A percentile compares a stretch with the other conserved stretches of the same genome.
These are phyloP conservation scores for Hyphodiscus hymeniophilus DNA, from an alignment of 495 filamentous ascomycete genomes.

Conservation along the genomic window DNA sequence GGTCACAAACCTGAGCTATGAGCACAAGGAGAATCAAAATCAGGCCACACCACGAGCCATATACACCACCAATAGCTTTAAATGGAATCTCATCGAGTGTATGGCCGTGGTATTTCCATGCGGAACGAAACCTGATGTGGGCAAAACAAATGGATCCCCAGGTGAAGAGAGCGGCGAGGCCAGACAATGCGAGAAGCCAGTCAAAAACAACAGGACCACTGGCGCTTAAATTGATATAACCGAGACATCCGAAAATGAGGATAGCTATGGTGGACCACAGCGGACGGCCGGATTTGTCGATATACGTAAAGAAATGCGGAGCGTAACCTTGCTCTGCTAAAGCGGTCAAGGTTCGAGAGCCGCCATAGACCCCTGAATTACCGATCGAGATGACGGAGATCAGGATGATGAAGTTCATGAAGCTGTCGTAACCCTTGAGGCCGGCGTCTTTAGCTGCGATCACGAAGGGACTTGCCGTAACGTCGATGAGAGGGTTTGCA, in stretches of 20 bases:
- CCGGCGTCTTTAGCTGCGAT: conserved; percentile 57
- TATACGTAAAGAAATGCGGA: conserved; percentile 46
- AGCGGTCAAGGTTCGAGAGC: conserved; percentile 57
- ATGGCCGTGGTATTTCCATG: conserved; percentile 44
- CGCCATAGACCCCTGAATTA: conserved; percentile 55
- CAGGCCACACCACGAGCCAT: conserved; percentile 54
- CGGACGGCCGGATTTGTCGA: conserved; percentile 51
- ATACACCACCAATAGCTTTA: conserved; percentile 43
- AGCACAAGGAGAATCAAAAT: conserved; percentile 50
- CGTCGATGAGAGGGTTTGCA: conserved; percentile 30
- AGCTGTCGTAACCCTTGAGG: conserved; percentile 54
- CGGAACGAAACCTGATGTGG: conserved; percentile 67
- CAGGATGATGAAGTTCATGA: conserved; percentile 65
- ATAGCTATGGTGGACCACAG: conserved; percentile 42
- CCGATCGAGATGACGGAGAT: conserved; percentile 50
- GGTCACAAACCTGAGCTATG: conserved; percentile 48
- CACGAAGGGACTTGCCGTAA: conserved; percentile 45
- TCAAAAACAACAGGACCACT: conserved; percentile 42
- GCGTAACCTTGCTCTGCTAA: conserved; percentile 51
- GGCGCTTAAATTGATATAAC: conserved; percentile 40
- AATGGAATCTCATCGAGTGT: conserved; percentile 41
- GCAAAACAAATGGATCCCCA: conserved; percentile 65
- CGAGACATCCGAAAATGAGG: conserved; percentile 43
- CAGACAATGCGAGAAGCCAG: conserved; percentile 65
- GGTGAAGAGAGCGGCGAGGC: conserved; percentile 57